Evolutionary conservation across 495 filamentous ascomycete genomes (phyloP), one percentile per base, ranked within the genome.

Genomic region (Cairneyella variabilis): DNA sequence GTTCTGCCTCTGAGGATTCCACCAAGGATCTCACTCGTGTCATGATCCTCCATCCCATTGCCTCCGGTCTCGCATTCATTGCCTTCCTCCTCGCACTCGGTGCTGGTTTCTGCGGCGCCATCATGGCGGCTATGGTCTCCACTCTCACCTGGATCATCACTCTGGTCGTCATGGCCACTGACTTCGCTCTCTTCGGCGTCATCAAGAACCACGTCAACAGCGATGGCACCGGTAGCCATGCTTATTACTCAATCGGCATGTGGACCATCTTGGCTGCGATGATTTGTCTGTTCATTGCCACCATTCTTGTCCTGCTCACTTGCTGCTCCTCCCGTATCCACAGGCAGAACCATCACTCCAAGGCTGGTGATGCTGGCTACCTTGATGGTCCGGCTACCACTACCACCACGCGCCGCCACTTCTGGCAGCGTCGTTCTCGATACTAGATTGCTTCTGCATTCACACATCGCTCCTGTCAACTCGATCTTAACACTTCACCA

Each of bases 21-120:
- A 57, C 76, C n/a, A 66, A 68, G 28, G 63, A 57, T 0, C 69
- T 84, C 5, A 83, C 81, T 14, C 69, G 67, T 46, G 78, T 75
- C 44, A 77, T 84, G 76, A 58, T 84, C 48, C 71, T 84, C 43
- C 80, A 84, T 67, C 80, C 81, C 9, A 71, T 84, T 65, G 79
- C 75, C 3, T 76, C 72, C 47, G 79, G 69, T 17, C 53, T 83
- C 14, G 69, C 73, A 52, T 83, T 83, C 69, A 75, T 83, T 63
- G 73, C 80, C 48, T 83, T 83, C 71, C 49, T 79, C 20, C 62
- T 79, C 46, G 69, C 72, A 7, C 65, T 78, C 58, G 76, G 78
- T 58, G 68, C 78, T 22, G 79, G 80, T 30, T 40, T 79, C 39
- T 62, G 78, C 43, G 80, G 78, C 23, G 73, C 73, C 11, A 53